Percentiles rank a stretch among this genome's conserved stretches.
phyloP scores from a whole-genome alignment of 345 rosid genomes.

The Ceriops tagal region DNA sequence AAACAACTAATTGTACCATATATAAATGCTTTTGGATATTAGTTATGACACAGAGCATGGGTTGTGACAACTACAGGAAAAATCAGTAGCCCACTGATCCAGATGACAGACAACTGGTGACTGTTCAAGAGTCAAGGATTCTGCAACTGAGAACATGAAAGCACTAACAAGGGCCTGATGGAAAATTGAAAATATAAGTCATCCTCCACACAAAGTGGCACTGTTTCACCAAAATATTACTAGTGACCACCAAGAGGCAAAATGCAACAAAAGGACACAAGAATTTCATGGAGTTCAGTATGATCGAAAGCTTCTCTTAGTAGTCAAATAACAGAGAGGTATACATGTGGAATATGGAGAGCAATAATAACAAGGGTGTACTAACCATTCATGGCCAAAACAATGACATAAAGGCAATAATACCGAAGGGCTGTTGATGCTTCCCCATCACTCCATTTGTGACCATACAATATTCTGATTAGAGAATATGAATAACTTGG shows the following conservation, averaged over 20 bases:
- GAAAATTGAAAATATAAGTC: too few relatives aligned
- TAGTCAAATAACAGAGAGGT: background rate
- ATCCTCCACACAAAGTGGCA: background rate
- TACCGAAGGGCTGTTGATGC: conserved; percentile 72
- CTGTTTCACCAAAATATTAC: background rate
- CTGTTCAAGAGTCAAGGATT: too few relatives aligned
- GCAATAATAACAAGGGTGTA: conserved; percentile 9
- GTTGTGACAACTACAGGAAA: background rate
- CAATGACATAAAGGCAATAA: conserved; percentile 76
- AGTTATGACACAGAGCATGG: background rate
- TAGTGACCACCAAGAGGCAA: conserved; percentile 7
- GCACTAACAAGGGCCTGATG: too few relatives aligned
- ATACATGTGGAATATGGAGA: background rate
- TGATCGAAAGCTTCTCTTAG: background rate
- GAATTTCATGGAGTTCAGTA: background rate
- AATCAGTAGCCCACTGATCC: background rate
- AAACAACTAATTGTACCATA: background rate
- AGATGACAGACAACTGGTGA: too few relatives aligned
- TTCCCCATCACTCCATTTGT: conserved; percentile 98
- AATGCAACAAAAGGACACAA: background rate
- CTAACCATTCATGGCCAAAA: conserved; percentile 81
- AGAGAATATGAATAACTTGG: conserved; percentile 96
- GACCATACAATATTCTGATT: conserved; percentile 79
- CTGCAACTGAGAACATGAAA: too few relatives aligned
- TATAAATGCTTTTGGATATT: background rate